Conservation (phyloP, 2,329 filamentous ascomycete species). For the Aureobasidium lini region DNA sequence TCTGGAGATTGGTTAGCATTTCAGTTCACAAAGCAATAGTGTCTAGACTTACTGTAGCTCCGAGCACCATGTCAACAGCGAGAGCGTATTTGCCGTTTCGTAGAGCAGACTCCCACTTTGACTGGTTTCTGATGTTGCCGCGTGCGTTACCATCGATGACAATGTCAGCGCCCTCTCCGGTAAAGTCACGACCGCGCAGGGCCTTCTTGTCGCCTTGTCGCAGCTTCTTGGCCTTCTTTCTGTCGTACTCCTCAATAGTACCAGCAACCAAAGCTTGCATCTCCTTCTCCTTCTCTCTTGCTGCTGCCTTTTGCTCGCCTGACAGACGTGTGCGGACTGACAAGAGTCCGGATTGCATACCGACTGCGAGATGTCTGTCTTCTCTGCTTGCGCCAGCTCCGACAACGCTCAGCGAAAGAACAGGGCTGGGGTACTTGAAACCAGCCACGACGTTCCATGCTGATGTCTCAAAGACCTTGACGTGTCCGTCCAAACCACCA, state of each 20-base stretch:
- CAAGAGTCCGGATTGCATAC: constrained; percentile 89
- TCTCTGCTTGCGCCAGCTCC: constrained; percentile 59
- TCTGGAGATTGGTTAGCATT: background rate
- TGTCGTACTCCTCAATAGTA: constrained; percentile 68
- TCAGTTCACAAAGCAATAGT: background rate
- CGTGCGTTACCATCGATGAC: constrained; percentile 71
- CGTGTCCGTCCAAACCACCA: constrained; percentile 86
- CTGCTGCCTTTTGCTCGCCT: constrained; percentile 68
- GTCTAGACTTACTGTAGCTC: constrained; percentile 19
- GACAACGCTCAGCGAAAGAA: constrained; percentile 76
- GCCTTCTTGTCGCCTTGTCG: constrained; percentile 55
- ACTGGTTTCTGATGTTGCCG: constrained; percentile 55
- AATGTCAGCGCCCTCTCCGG: constrained; percentile 79
- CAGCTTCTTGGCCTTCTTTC: constrained; percentile 54
- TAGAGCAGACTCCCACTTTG: constrained; percentile 74
- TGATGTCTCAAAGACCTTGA: constrained; percentile 92
- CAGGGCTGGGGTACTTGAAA: constrained; percentile 85
- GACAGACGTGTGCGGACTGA: constrained; percentile 84
- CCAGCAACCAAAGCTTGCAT: constrained; percentile 77
- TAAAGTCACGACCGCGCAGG: constrained; percentile 63
- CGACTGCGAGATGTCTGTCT: constrained; percentile 89
- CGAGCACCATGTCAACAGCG: constrained; percentile 72
- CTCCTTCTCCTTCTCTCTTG: constrained; percentile 70
- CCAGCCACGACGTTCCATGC: constrained; percentile 96
- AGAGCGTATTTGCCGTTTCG: constrained; percentile 68